Conservation (phyloP, 345 rosid species). For the Corymbia maculata region DNA sequence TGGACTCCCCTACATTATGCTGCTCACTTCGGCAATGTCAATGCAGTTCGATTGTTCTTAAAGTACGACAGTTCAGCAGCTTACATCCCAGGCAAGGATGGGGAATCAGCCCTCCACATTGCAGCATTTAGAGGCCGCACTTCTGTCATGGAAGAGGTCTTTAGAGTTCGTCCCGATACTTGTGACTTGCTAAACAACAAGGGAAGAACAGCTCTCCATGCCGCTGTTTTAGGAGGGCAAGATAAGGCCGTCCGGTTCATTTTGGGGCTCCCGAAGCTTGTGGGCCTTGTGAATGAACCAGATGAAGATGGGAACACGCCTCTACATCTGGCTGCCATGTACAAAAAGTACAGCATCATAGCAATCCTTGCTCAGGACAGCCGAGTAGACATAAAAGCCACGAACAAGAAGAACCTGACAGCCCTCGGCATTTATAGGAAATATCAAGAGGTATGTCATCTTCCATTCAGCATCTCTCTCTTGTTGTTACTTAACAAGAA, state of each 20-base stretch:
- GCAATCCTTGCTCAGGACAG: not conserved
- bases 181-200: not conserved
- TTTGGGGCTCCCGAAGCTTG: not conserved
- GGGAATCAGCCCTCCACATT: constrained; percentile 10
- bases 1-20: constrained; percentile 17
- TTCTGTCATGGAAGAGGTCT: not conserved
- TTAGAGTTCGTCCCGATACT: not conserved
- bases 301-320: constrained; percentile 22
- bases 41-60: not conserved
- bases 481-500: not conserved
- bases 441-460: not conserved
- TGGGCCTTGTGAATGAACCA: not conserved
- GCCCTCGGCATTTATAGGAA: constrained; percentile 1
- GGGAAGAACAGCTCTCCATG: constrained; percentile 16
- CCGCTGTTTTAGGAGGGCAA: constrained; percentile 7
- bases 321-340: constrained; percentile 10
- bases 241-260: not conserved
- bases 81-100: not conserved
- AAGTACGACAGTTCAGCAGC: not conserved
- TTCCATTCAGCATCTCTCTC: not conserved
- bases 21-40: not conserved
- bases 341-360: not conserved
- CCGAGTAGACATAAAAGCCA: not conserved
- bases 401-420: constrained; percentile 4
- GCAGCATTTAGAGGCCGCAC: constrained; percentile 5